phyloP scores from a whole-genome alignment of 108 stramenopile genomes.

The Skeletonema menzelii region DNA sequence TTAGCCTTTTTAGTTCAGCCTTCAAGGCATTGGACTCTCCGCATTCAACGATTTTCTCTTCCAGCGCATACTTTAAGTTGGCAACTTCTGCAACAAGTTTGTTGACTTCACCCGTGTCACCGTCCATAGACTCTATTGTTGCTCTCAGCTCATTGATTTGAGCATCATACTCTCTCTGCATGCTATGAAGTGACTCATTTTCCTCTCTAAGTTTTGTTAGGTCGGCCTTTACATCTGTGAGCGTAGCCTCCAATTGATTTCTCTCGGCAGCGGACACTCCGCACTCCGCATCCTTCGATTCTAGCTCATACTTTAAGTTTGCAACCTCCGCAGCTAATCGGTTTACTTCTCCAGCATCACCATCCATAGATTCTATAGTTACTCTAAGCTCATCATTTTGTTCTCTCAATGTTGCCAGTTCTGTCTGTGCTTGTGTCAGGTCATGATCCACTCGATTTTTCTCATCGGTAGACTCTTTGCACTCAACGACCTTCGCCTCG shows the following conservation, averaged over 20 bases:
- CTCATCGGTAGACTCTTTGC: constrained; percentile 6
- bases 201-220: constrained; percentile 26
- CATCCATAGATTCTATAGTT: constrained; percentile 27
- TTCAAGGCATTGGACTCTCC: too few species aligned
- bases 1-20: constrained; percentile 6
- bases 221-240: constrained; percentile 9
- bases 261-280: constrained; percentile 3
- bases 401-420: not conserved
- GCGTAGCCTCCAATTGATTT: constrained; percentile 2
- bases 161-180: constrained; percentile 12
- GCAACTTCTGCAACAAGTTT: constrained; percentile 37
- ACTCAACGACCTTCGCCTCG: constrained; percentile 21
- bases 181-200: constrained; percentile 23
- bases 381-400: constrained; percentile 27
- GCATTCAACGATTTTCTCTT: constrained; percentile 18
- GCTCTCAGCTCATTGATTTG: constrained; percentile 31
- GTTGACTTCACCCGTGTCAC: constrained; percentile 18
- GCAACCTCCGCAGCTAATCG: constrained; percentile 36
- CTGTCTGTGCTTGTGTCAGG: not conserved
- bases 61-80: constrained; percentile 32
- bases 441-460: not conserved
- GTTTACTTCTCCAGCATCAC: constrained; percentile 17
- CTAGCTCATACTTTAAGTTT: constrained; percentile 33
- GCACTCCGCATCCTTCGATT: constrained; percentile 20
- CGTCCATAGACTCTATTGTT: constrained; percentile 28